Base-by-base conservation (phyloP, 225 moss, liverwort and hornwort species). In the Pseudoscleropodium purum region DNA sequence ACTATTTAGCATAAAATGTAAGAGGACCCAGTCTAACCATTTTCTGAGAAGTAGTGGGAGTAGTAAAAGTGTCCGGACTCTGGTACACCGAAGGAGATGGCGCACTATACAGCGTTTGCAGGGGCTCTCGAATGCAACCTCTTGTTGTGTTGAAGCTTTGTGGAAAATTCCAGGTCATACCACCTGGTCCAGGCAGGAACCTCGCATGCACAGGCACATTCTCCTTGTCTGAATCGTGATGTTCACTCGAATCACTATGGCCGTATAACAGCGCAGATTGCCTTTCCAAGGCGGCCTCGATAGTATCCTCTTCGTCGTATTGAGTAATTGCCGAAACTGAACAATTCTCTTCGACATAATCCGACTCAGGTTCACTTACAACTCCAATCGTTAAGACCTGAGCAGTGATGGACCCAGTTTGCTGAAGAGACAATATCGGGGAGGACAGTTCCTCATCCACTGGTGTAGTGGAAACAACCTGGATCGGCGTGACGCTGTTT, bases 191-290 rank as follows among this genome's bases (percentile, higher is more conserved):
- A 88, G 72, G 89, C 56, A 76, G n/a, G 33, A 65, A 69, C 41
- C 84, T 88, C 72, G 90, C 82, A 74, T 61, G 75, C 51, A 85
- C 87, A 83, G 85, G 87, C 70, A 93, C 86, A 73, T 98, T 98
- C 90, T 98, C 98, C 83, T 98, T 98, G 39, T 97, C 94, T 18
- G 97, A 94, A 84, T 93, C 91, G 79, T 93, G 83, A 84, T 96
- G 91, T 56, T 93, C 93, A 73, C 90, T 92, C 14, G 90, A 87
- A 89, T 84, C 92, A 79, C 93, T 93, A 16, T 84, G 75, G 43
- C 85, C 92, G 59, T 90, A 92, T 31, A 85, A 52, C 87, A 80
- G 66, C 83, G 75, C 66, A 37, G 91, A 90, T 12, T 75, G 80
- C 64, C 70, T 86, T 80, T 59, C 84, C 43, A 95, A 82, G 62